Conservation (phyloP, 2,329 filamentous ascomycete species). For the Pezicula rhizophila region DNA sequence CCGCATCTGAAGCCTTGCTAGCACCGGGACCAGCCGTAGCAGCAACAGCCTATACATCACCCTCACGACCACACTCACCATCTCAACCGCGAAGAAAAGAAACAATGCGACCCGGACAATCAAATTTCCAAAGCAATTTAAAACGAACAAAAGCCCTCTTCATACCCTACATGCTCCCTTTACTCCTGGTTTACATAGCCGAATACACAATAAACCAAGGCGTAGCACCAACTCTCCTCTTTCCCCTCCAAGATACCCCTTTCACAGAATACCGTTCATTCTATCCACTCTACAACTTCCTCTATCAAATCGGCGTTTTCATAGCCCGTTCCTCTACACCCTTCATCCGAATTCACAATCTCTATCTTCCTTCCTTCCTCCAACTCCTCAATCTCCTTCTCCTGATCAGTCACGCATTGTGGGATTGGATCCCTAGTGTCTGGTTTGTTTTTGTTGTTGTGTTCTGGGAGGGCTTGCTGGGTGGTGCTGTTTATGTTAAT, state of each 20-base stretch:
- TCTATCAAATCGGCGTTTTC: conserved; percentile 94
- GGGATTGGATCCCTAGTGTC: conserved; percentile 76
- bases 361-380: conserved; percentile 78
- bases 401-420: conserved; percentile 70
- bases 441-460: conserved; percentile 80
- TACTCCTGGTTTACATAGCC: conserved; percentile 87
- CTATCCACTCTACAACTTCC: conserved; percentile 89
- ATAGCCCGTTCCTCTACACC: conserved; percentile 87
- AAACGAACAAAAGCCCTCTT: conserved; percentile 65
- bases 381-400: conserved; percentile 74
- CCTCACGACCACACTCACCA: conserved; percentile 1
- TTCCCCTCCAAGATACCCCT: conserved; percentile 69
- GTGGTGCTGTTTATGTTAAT: conserved; percentile 89
- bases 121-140: conserved; percentile 45
- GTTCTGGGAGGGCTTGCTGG: conserved; percentile 91
- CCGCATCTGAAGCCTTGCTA: conserved; percentile 44
- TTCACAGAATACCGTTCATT: conserved; percentile 80
- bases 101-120: conserved; percentile 1
- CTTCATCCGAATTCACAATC: conserved; percentile 71
- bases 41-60: conserved; percentile 33
- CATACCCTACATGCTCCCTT: conserved; percentile 78
- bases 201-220: conserved; percentile 99
- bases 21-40: conserved; percentile 36
- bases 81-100: neutral
- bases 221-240: conserved; percentile 82